Evolutionary conservation across 148 eudicot genomes (phyloP).

Genomic region (Drosera capensis): DNA sequence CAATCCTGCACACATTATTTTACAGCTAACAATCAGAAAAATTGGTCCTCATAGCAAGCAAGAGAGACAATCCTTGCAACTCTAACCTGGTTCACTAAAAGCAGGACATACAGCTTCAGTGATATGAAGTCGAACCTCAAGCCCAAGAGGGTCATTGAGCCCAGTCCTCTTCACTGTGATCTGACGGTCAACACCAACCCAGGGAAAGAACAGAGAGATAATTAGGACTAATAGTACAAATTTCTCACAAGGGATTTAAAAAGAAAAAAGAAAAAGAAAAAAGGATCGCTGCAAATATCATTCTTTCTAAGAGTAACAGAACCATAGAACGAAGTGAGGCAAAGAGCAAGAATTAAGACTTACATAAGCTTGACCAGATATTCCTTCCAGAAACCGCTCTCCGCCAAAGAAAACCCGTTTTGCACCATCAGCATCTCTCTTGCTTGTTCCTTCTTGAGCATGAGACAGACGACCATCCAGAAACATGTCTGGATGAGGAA

Average conservation of each 20-base stretch:
- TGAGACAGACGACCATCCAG: slow-evolving; percentile 33
- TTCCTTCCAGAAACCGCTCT: slow-evolving; percentile 91
- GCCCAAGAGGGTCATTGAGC: slow-evolving; percentile 78
- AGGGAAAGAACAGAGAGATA: slow-evolving; percentile 12
- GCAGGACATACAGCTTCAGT: slow-evolving; percentile 94
- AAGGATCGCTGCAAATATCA: background rate
- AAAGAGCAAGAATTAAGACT: slow-evolving; percentile 3
- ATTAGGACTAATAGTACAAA: too few relatives aligned
- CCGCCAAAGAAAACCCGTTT: slow-evolving; percentile 92
- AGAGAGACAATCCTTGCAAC: slow-evolving; percentile 1
- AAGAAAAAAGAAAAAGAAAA: background rate
- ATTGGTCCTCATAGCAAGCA: slow-evolving; percentile 12
- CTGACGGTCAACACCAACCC: slow-evolving; percentile 32
- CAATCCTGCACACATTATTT: slow-evolving; percentile 38
- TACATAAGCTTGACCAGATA: slow-evolving; percentile 94
- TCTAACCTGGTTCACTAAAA: slow-evolving; percentile 90
- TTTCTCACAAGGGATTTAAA: too few relatives aligned
- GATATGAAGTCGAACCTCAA: slow-evolving; percentile 77
- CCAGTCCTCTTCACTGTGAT: slow-evolving; percentile 85
- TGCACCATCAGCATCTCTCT: slow-evolving; percentile 91
- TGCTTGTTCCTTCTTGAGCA: slow-evolving; percentile 37
- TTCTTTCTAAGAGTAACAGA: slow-evolving; percentile 2
- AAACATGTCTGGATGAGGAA: slow-evolving; percentile 99
- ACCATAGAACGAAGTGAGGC: background rate
- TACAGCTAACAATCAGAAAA: background rate